A percentile compares a stretch with the other conserved stretches of the same genome.
Conservation (phyloP, 306 rosid genomes). For the Malus domestica region ASM211411v1 NC_041804.1:5787001-5787500, state of each 20-base stretch:
- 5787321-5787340: constrained; percentile 8
- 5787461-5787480: constrained; percentile 28
- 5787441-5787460: constrained; percentile 24
- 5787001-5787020: background rate
- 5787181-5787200: constrained; percentile 53
- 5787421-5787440: background rate
- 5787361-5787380: constrained; percentile 37
- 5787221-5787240: constrained; percentile 19
- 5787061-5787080: background rate
- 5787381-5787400: constrained; percentile 13
- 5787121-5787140: background rate
- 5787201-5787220: constrained; percentile 44
- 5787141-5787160: constrained; percentile 23
- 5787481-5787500: constrained; percentile 44
- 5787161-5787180: constrained; percentile 52
- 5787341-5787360: constrained; percentile 18
- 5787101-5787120: background rate
- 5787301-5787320: constrained; percentile 7
- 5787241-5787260: constrained; percentile 29
- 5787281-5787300: constrained; percentile 42
- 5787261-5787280: constrained; percentile 60
- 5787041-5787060: background rate
- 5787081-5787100: background rate
- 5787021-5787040: background rate
- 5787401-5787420: background rate